Evolutionary conservation across 805 yeast genomes (phyloP), one percentile per base, ranked within the genome.

Genomic region (Cyberlindnera meyerae): DNA sequence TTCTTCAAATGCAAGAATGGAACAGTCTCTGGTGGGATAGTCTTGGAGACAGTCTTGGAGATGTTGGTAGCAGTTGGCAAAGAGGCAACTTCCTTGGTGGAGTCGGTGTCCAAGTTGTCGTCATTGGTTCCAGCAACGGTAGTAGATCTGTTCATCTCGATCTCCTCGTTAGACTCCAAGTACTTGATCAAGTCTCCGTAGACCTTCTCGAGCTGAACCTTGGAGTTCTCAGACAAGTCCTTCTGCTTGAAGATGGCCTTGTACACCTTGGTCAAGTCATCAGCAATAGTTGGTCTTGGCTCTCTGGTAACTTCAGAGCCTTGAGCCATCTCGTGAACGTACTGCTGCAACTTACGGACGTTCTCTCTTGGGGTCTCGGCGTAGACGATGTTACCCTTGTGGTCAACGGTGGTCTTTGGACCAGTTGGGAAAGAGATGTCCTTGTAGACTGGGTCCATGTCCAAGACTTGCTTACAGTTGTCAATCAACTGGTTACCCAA

Each of bases 391-490:
- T 79, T 84, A 64, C 98, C 98, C 68, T 82, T 86, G 47, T 78
- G 73, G 55, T 85, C 95, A 51, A 93, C 82, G 29, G 76, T 70
- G 29, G 97, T 90, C 63, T 84, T 79, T 52, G 98, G 98, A 50
- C 95, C 96, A 37, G 95, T 85, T 61, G 97, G 97, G 58, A 81
- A 80, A 42, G 86, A 74, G 44, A 93, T 94, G 61, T 93, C 97
- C 66, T 90, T 93, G 77, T 80, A 93, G 42, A 90, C 97, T 27
- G 98, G 98, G 51, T 82, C 82, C 45, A 71, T 71, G 42, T 75
- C 79, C 27, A 73, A 56, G 29, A 86, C 95, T 65, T 88, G 95
- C 57, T 78, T 77, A 77, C 97, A 90, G 73, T 88, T 93, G 58
- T 88, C 96, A 58, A 93, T 83, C 61, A 93, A 79, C 67, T 88